Evolutionary conservation across 176 grass and related monocot genomes (phyloP), one percentile per base, ranked within the genome.

Genomic region (Calamus simplicifolius): DNA sequence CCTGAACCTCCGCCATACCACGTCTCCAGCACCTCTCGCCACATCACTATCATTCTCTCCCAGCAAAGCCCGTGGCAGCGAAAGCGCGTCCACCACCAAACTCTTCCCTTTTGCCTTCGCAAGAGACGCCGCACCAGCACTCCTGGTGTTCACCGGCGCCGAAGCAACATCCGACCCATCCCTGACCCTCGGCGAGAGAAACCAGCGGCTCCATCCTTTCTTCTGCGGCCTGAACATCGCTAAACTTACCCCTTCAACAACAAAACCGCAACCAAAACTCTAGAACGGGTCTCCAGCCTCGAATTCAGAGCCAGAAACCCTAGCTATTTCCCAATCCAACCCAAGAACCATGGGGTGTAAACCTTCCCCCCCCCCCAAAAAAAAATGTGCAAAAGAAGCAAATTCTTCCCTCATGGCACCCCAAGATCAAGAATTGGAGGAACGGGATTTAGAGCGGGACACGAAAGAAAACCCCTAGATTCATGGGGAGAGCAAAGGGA

Each of bases 201-300:
- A 76, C 83, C 86, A 95, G 13, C 86, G 75, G 10, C 73, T 58
- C 81, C 78, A 85, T 48, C 72, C 75, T 58, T 90, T 97, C 15
- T 78, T 77, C 75, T 91, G 78, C 65, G 87, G 83, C 68, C 84
- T 97, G 76, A 97, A 97, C 87, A 97, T 97, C 29, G 48, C 2
- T 18, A 68, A 67, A 73, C 63, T 54, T 5, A 59, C 68, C 68
- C 29, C 49, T 64, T 67, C 62, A 38, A 43, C 70, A 66, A 54
- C 49, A 58, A 48, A 62, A 59, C 52, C 70, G 4, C 15, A 48
- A 60, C 23, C 71, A 63, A 63, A 80, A 66, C 65, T 64, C 28
- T 35, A 66, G 69, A 48, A 21, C 17, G 67, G 58, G 14, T 18
- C 18, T 53, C 76, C 65, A 25, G 29, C 61, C 61, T 76, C 76